Evolutionary conservation across 805 yeast species (phyloP).

Genomic region (Aciculoconidium aculeatum): DNA sequence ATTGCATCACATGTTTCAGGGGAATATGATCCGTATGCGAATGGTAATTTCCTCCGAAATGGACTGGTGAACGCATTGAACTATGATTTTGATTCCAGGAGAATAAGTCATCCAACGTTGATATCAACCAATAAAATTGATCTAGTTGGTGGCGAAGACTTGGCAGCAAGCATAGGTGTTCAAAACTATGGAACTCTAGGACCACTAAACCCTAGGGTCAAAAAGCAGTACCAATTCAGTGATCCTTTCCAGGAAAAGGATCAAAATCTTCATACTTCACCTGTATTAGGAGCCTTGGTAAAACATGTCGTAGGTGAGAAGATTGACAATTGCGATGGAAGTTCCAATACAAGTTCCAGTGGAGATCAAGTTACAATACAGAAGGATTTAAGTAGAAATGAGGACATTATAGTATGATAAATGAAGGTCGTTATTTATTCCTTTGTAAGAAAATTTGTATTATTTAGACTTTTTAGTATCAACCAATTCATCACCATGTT

Average conservation of each 20-base stretch:
- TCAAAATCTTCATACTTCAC: too few relatives aligned
- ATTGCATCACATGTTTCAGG: too few relatives aligned
- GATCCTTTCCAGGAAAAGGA: conserved; percentile 3
- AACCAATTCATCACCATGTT: conserved; percentile 11
- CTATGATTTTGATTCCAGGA: conserved; percentile 14
- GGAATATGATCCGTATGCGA: conserved; percentile 2
- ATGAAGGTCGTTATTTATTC: too few relatives aligned
- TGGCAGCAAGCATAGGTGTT: conserved; percentile 10
- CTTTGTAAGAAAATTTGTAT: too few relatives aligned
- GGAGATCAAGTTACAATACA: not conserved
- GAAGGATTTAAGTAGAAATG: not conserved
- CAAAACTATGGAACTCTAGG: conserved; percentile 15
- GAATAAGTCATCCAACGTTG: conserved; percentile 12
- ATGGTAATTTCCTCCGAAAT: conserved; percentile 9
- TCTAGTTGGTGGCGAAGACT: conserved; percentile 21
- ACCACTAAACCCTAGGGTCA: conserved; percentile 23
- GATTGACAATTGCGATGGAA: conserved; percentile 1
- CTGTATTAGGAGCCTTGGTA: too few relatives aligned
- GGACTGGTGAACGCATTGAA: conserved; percentile 21
- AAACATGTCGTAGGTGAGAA: not conserved
- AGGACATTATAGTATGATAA: too few relatives aligned
- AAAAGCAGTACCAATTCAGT: conserved; percentile 21
- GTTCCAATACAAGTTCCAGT: conserved; percentile 1
- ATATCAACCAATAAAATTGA: conserved; percentile 17
- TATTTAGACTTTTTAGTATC: conserved; percentile 4